Conservation (phyloP, 1,284 basidiomycete species). For the Apiotrichum mycotoxinovorans region DNA sequence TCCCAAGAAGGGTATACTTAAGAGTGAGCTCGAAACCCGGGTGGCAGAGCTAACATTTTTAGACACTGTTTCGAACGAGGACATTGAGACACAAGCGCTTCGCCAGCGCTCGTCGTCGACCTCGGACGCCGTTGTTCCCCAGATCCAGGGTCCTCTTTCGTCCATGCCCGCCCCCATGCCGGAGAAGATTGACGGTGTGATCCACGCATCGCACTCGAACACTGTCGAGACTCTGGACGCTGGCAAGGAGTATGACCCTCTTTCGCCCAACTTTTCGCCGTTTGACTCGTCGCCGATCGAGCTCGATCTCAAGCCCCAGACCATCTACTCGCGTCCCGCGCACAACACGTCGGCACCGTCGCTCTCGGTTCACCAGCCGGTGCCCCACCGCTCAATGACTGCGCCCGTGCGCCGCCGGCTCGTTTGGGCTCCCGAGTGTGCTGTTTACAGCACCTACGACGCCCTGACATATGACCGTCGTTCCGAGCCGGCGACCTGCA, state of each 20-base stretch:
- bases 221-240: not conserved
- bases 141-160: conserved; percentile 67
- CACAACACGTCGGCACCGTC: conserved; percentile 71
- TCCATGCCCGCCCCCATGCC: conserved; percentile 74
- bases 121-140: conserved; percentile 55
- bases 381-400: conserved; percentile 32
- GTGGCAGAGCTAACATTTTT: conserved; percentile 26
- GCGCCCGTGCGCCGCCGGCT: conserved; percentile 58
- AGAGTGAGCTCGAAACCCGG: conserved; percentile 59
- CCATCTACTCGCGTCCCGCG: conserved; percentile 25
- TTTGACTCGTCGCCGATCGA: conserved; percentile 33
- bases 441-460: conserved; percentile 93
- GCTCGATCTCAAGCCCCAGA: conserved; percentile 12
- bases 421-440: conserved; percentile 84
- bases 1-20: conserved; percentile 82
- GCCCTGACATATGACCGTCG: conserved; percentile 85
- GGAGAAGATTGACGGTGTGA: conserved; percentile 77
- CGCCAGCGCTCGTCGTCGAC: conserved; percentile 71
- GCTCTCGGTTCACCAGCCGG: conserved; percentile 57
- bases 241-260: conserved; percentile 47
- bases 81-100: conserved; percentile 38
- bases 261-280: conserved; percentile 59
- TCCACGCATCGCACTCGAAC: conserved; percentile 54
- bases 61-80: conserved; percentile 52
- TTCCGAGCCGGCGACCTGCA: conserved; percentile 95